Evolutionary conservation across 2,329 filamentous ascomycete species (phyloP).

Genomic region (Pyrenochaeta sp.): DNA sequence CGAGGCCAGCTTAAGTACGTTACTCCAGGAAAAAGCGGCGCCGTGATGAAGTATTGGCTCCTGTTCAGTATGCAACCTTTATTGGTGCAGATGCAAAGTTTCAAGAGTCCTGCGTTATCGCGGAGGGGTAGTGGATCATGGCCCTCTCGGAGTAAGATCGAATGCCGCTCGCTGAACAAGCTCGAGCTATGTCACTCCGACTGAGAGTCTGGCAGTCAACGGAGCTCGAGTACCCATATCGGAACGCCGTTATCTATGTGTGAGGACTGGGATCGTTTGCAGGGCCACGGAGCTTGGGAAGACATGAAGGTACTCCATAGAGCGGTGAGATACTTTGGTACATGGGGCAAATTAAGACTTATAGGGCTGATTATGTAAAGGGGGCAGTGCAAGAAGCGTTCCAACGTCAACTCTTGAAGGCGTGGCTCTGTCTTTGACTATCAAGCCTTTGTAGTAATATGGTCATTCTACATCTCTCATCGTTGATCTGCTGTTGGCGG

Average conservation of each 20-base stretch:
- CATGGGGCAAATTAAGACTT: slow-evolving; percentile 8
- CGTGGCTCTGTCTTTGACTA: background rate
- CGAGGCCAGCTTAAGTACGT: too few species aligned
- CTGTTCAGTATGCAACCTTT: slow-evolving; percentile 9
- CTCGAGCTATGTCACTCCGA: slow-evolving; percentile 20
- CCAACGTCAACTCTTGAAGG: slow-evolving; percentile 6
- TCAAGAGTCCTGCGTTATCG: slow-evolving; percentile 6
- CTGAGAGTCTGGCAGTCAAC: background rate
- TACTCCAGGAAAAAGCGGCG: too few species aligned
- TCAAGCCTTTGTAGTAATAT: background rate
- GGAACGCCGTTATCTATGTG: background rate
- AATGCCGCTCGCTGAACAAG: slow-evolving; percentile 12
- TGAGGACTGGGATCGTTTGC: background rate
- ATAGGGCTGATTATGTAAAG: slow-evolving; percentile 35
- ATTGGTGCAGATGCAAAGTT: background rate
- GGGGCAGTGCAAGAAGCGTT: slow-evolving; percentile 27
- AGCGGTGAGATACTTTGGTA: slow-evolving; percentile 20
- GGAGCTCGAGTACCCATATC: background rate
- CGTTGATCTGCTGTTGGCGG: too few species aligned
- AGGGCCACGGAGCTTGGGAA: slow-evolving; percentile 11
- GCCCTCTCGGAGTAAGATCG: slow-evolving; percentile 13
- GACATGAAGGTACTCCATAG: slow-evolving; percentile 31
- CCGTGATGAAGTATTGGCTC: slow-evolving; percentile 1
- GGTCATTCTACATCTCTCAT: too few species aligned
- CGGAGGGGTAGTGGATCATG: slow-evolving; percentile 21